Conservation (phyloP, 148 eudicot species). For the Spergularia bocconei region DNA sequence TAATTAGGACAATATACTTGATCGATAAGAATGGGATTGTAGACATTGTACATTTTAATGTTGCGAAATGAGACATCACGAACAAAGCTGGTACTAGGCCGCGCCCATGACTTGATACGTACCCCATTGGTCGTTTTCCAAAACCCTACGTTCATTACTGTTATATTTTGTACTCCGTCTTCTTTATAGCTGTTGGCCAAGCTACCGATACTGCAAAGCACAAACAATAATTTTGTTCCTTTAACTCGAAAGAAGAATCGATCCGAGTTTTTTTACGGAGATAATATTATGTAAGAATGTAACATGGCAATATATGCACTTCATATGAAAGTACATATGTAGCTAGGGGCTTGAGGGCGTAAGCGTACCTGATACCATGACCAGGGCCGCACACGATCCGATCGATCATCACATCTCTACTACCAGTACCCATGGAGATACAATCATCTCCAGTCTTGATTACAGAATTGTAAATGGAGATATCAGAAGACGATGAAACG, state of each 20-base stretch:
- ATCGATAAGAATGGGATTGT: slow-evolving; percentile 49
- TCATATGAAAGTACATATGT: too few species aligned
- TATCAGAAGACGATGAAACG: slow-evolving; percentile 34
- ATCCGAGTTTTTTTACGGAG: too few species aligned
- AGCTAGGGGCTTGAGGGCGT: too few species aligned
- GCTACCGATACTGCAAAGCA: slow-evolving; percentile 49
- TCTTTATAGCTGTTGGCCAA: slow-evolving; percentile 38
- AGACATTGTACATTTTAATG: slow-evolving; percentile 45
- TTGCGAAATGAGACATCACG: slow-evolving; percentile 37
- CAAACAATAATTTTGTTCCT: too few species aligned
- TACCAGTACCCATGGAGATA: slow-evolving; percentile 53
- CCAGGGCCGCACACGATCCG: slow-evolving; percentile 64
- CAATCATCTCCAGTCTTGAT: slow-evolving; percentile 66
- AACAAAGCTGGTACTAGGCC: slow-evolving; percentile 37
- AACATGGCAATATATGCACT: too few species aligned
- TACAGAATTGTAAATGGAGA: slow-evolving; percentile 27
- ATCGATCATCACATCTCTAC: slow-evolving; percentile 37
- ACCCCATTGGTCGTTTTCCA: slow-evolving; percentile 44
- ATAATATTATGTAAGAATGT: too few species aligned
- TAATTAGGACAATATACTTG: slow-evolving; percentile 47
- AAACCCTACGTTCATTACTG: slow-evolving; percentile 38
- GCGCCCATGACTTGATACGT: slow-evolving; percentile 52
- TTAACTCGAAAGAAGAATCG: too few species aligned
- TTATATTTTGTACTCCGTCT: slow-evolving; percentile 50
- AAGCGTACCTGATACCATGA: slow-evolving; percentile 65